Base-by-base conservation (phyloP, 2,329 filamentous ascomycete genomes). In the Botryotinia convoluta region DNA sequence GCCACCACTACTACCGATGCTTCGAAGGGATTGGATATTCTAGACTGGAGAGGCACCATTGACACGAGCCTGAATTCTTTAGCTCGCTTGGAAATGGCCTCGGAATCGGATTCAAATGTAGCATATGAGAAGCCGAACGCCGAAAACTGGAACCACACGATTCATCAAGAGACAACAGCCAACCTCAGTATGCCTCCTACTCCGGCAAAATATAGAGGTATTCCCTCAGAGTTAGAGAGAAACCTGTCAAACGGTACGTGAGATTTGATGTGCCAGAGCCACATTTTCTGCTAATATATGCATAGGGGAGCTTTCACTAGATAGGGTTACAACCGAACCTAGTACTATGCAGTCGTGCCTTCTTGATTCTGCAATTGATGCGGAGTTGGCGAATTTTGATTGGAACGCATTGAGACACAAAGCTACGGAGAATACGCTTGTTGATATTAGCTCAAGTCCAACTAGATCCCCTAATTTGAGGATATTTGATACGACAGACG, bases 351-450 rank as follows among this genome's bases (percentile, higher is more conserved):
- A 69, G 20, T 59, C 65, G 32, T 57, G 48, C 16, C 65, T 69
- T 69, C 65, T 69, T 69, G 65, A 69, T 57, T 69, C 65, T 57
- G 48, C 3, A 18, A 18, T 69, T 69, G 65, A 69, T 37, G n/a
- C 65, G 14, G 65, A 69, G 44, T 22, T 69, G 4, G 29, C 18
- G 12, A 69, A 32, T 42, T 69, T 18, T 5, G 65, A 69, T 39
- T 69, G 65, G 65, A 57, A 69, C 29, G n/a, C 65, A 22, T 29
- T 69, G 18, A 69, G 65, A 42, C 51, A 44, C 18, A 32, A 69
- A 4, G 48, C 65, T 26, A 57, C 48, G 4, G 65, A 69, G n/a
- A 32, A 26, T 26, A 37, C 48, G 20, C 48, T 69, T 32, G 29
- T 69, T 44, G 65, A 69, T 57, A 6, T 69, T 7, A 69, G 65